These are phyloP conservation scores for Euclidium syriacum DNA, from an alignment of 345 rosid species.

Conservation along the genomic window DNA sequence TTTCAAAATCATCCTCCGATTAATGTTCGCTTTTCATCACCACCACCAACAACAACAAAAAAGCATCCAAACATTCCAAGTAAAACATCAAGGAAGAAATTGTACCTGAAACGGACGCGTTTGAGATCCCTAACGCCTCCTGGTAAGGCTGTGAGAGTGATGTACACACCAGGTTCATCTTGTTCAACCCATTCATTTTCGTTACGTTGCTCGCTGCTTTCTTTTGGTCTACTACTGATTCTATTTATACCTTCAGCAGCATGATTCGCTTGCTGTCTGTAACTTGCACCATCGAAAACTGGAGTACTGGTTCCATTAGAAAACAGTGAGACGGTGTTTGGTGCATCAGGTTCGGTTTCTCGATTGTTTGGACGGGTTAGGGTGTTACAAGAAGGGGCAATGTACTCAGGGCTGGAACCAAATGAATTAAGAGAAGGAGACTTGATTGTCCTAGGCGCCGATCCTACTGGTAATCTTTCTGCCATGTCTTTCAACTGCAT, in stretches of 20 bases:
- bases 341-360: conserved; percentile 46
- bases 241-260: conserved; percentile 50
- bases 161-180: conserved; percentile 96
- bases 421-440: conserved; percentile 52
- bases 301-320: conserved; percentile 52
- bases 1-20: not conserved
- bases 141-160: conserved; percentile 79
- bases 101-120: conserved; percentile 97
- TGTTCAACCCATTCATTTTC: conserved; percentile 85
- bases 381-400: conserved; percentile 39
- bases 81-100: not conserved
- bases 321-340: conserved; percentile 29
- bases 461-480: conserved; percentile 78
- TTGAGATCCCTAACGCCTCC: conserved; percentile 83
- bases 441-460: conserved; percentile 41
- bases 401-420: conserved; percentile 49
- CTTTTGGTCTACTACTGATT: conserved; percentile 57
- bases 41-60: not conserved
- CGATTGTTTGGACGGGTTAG: conserved; percentile 42
- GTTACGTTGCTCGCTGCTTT: conserved; percentile 36
- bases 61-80: not conserved
- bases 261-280: conserved; percentile 33
- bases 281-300: conserved; percentile 35
- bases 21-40: not conserved
- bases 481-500: conserved; percentile 85